These are phyloP conservation scores for Pyrenophora teres DNA, from an alignment of 2,329 filamentous ascomycete genomes.

Conservation along the genomic window DNA sequence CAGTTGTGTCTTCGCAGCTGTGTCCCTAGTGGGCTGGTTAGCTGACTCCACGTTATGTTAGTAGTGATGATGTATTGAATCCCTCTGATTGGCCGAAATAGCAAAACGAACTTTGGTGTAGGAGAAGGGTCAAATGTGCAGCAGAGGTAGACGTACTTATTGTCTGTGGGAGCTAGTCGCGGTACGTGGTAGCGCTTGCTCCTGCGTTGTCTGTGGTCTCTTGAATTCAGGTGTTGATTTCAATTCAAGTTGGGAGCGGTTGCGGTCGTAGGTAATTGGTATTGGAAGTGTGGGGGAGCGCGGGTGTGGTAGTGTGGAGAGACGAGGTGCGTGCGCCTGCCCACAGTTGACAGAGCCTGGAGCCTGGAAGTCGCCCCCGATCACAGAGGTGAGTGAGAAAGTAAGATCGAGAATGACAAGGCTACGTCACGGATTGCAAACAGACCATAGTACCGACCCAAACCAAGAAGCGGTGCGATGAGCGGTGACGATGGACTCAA, in stretches of 20 bases:
- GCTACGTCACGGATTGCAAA: neutral
- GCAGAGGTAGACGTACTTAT: neutral
- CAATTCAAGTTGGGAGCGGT: neutral
- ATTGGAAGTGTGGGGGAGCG: conserved; percentile 6
- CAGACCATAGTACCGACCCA: neutral
- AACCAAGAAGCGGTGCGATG: too few species aligned
- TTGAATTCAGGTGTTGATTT: neutral
- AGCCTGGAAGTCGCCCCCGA: conserved; percentile 7
- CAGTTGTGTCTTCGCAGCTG: neutral
- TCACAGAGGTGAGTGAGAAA: conserved; percentile 2
- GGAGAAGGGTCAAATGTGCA: neutral
- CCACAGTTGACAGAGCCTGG: neutral
- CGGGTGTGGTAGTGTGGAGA: conserved; percentile 7
- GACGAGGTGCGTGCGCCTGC: conserved; percentile 19
- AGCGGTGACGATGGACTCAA: too few species aligned
- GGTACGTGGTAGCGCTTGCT: too few species aligned
- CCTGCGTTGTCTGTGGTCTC: too few species aligned
- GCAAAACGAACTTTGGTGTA: neutral
- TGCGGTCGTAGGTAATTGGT: neutral
- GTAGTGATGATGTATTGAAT: neutral
- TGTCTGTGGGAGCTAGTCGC: neutral
- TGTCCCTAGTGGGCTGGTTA: neutral
- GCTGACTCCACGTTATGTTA: neutral
- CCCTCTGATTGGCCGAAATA: neutral
- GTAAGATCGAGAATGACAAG: neutral